Percentiles rank a stretch among this genome's conserved stretches.
phyloP scores from a whole-genome alignment of 2,329 filamentous ascomycete species.

The Apiospora sp. region DNA sequence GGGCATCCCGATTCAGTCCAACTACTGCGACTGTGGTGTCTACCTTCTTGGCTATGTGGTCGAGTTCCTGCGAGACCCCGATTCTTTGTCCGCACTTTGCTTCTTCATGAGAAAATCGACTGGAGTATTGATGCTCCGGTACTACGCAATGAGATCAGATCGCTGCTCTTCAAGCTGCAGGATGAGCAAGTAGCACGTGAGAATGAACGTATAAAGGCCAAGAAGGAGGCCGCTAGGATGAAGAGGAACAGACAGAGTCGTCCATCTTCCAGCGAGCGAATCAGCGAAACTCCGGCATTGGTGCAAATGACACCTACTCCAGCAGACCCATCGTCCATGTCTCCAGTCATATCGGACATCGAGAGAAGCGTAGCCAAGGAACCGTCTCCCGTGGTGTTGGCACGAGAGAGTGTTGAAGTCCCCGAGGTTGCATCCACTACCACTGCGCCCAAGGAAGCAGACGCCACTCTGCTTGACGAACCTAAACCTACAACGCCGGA shows the following conservation, averaged over 20 bases:
- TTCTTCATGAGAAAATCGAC: constrained; percentile 61
- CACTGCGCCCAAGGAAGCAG: neutral
- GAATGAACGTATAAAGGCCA: constrained; percentile 33
- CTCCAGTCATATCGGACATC: neutral
- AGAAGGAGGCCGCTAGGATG: neutral
- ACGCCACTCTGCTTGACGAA: neutral
- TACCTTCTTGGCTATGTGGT: constrained; percentile 86
- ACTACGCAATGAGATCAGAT: constrained; percentile 71
- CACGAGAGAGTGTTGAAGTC: neutral
- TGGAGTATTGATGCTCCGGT: constrained; percentile 64
- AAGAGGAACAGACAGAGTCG: neutral
- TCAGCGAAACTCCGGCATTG: neutral
- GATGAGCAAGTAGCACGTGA: constrained; percentile 59
- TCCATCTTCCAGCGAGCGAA: neutral
- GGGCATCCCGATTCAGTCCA: constrained; percentile 79
- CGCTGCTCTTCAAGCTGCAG: constrained; percentile 70
- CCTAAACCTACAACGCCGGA: neutral
- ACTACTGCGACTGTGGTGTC: constrained; percentile 89
- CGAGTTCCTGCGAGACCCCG: constrained; percentile 79
- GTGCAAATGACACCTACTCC: neutral
- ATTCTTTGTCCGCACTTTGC: constrained; percentile 69
- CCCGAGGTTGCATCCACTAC: neutral
- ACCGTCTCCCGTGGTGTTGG: neutral
- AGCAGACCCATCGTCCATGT: neutral
- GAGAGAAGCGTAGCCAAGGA: neutral